These are phyloP conservation scores for Phytopythium mirpurense DNA, from an alignment of 352 stramenopile genomes.

Conservation along the genomic window DNA sequence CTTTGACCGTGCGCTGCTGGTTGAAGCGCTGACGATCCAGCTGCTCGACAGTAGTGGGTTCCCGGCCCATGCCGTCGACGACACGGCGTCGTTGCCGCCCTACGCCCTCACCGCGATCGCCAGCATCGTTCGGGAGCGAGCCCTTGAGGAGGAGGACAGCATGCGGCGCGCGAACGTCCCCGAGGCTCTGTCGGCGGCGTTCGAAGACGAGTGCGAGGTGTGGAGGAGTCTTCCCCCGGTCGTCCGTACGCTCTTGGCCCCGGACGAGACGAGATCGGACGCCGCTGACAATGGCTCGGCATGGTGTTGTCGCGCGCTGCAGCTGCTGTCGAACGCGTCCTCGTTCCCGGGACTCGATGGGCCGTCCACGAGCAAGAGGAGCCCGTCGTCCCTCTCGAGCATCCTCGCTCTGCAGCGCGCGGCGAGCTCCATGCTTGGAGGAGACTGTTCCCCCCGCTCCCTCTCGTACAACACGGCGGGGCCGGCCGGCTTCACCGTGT, in stretches of 20 bases:
- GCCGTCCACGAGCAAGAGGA: conserved; percentile 8
- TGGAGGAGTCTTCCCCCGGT: conserved; percentile 37
- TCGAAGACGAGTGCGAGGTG: conserved; percentile 21
- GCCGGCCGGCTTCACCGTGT: background rate
- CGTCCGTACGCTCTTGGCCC: conserved; percentile 27
- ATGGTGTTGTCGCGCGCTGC: conserved; percentile 36
- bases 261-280: background rate
- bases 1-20: conserved; percentile 27
- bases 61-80: conserved; percentile 21
- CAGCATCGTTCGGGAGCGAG: conserved; percentile 21
- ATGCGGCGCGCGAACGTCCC: conserved; percentile 6
- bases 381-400: conserved; percentile 13
- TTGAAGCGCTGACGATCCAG: conserved; percentile 39
- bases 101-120: conserved; percentile 40
- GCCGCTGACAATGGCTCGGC: background rate
- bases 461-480: too few relatives aligned
- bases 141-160: conserved; percentile 18
- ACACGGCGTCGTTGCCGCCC: conserved; percentile 28
- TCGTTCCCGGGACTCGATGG: conserved; percentile 34
- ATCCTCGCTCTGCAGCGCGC: conserved; percentile 17
- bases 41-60: conserved; percentile 24
- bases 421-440: too few relatives aligned
- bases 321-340: conserved; percentile 35
- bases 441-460: too few relatives aligned
- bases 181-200: conserved; percentile 4